A percentile compares a stretch with the other conserved stretches of the same genome.
Conservation (phyloP, 495 filamentous ascomycete species). For the Schizothecium vesticola region DNA sequence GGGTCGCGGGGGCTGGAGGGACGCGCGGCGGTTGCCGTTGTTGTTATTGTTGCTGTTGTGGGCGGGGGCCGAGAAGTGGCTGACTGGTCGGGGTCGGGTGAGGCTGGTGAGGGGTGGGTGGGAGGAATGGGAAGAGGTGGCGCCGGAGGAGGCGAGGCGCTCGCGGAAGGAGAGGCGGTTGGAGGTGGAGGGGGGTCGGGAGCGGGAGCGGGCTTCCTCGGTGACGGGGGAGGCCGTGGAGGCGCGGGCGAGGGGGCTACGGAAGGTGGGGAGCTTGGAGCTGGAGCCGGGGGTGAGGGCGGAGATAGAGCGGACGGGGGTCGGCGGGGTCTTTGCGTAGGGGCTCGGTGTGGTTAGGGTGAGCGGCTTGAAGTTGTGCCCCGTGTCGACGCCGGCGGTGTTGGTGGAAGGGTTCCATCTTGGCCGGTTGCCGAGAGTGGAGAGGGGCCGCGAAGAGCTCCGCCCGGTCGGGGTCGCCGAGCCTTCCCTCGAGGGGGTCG, state of each 20-base stretch:
- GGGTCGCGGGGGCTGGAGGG: constrained; percentile 39
- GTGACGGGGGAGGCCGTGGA: constrained; percentile 37
- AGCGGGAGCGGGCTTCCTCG: constrained; percentile 35
- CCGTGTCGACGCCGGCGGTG: constrained; percentile 58
- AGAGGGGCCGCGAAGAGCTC: constrained; percentile 43
- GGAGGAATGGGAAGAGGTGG: constrained; percentile 1
- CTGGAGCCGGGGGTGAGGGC: constrained; percentile 33
- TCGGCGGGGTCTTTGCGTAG: constrained; percentile 46
- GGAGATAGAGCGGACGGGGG: constrained; percentile 32
- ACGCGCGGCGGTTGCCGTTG: constrained; percentile 40
- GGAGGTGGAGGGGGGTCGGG: constrained; percentile 26
- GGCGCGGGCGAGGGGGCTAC: constrained; percentile 41
- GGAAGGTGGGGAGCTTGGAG: constrained; percentile 43
- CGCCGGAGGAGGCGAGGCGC: constrained; percentile 37
- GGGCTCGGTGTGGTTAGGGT: constrained; percentile 58
- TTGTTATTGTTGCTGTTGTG: constrained; percentile 24
- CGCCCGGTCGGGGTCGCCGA: constrained; percentile 54
- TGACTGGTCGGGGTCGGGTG: constrained; percentile 26
- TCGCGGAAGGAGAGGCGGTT: constrained; percentile 47
- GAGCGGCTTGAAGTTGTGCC: constrained; percentile 65
- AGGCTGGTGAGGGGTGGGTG: constrained; percentile 7
- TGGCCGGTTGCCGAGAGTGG: constrained; percentile 54
- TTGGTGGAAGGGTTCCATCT: constrained; percentile 77
- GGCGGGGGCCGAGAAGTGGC: constrained; percentile 30
- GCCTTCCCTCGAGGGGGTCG: constrained; percentile 42